Evolutionary conservation across 2,329 filamentous ascomycete species (phyloP).

Genomic region (Thelonectria discophora): DNA sequence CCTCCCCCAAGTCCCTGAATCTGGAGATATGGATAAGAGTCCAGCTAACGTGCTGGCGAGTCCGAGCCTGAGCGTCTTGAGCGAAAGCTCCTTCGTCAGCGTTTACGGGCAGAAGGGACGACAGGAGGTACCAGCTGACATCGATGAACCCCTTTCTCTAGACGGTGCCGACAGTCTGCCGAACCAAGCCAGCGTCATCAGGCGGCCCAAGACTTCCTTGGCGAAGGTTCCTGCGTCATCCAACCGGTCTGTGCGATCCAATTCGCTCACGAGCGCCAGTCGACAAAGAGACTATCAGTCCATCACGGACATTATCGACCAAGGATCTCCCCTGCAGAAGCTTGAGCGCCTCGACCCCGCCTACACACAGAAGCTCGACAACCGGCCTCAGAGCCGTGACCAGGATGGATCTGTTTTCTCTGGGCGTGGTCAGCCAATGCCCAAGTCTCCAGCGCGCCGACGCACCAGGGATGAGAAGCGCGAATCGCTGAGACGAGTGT

Average conservation of each 20-base stretch:
- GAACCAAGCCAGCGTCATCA: constrained; percentile 29
- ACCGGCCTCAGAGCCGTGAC: constrained; percentile 44
- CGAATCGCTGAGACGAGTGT: constrained; percentile 57
- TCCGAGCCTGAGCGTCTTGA: constrained; percentile 70
- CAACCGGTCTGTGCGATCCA: constrained; percentile 37
- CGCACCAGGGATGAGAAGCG: constrained; percentile 57
- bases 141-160: constrained; percentile 45
- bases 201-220: constrained; percentile 37
- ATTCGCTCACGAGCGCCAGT: constrained; percentile 44
- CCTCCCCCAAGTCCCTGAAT: constrained; percentile 58
- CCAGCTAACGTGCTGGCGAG: constrained; percentile 57
- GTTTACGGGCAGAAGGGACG: constrained; percentile 63
- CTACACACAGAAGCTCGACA: constrained; percentile 42
- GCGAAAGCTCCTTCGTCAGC: constrained; percentile 73
- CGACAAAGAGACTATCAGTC: constrained; percentile 53
- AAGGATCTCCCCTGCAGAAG: constrained; percentile 60
- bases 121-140: constrained; percentile 38
- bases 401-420: constrained; percentile 32
- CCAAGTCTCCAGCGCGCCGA: constrained; percentile 34
- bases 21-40: constrained; percentile 34
- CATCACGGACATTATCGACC: constrained; percentile 56
- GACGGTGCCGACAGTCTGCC: constrained; percentile 39
- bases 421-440: constrained; percentile 22
- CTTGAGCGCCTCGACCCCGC: constrained; percentile 57
- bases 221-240: constrained; percentile 22